These are phyloP conservation scores for Osmanthus fragrans DNA, from an alignment of 257 asterid genomes.

Conservation along the genomic window DNA sequence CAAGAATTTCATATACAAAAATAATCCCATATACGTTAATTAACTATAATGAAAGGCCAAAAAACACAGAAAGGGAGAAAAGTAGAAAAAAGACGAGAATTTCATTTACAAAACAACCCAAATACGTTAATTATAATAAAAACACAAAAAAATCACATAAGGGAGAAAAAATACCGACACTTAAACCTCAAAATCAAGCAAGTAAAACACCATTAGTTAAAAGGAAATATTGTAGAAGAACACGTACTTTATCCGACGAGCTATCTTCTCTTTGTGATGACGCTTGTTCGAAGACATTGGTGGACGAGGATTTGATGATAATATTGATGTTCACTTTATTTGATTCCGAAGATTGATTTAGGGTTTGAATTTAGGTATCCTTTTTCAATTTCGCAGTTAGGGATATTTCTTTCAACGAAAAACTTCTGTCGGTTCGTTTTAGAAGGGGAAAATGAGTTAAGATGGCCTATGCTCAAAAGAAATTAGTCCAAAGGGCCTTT, in stretches of 20 bases:
- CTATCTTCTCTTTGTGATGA: slow-evolving; percentile 45
- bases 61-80: not conserved
- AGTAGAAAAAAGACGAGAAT: not conserved
- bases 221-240: not conserved
- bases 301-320: not conserved
- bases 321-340: not conserved
- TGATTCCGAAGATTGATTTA: slow-evolving; percentile 12
- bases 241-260: slow-evolving; percentile 47
- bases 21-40: not conserved
- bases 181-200: not conserved
- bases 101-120: not conserved
- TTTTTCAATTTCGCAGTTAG: not conserved
- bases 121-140: not conserved
- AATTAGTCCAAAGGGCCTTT: too few species aligned
- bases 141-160: not conserved
- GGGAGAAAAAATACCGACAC: not conserved
- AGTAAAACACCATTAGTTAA: not conserved
- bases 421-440: not conserved
- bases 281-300: slow-evolving; percentile 51
- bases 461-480: too few species aligned
- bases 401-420: not conserved
- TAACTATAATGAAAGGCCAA: slow-evolving; percentile 1
- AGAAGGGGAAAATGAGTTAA: too few species aligned
- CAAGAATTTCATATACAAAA: not conserved
- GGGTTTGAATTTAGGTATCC: not conserved